Base-by-base conservation (phyloP, 164 flowering plant species). In the Magnolia changhungtana region DNA sequence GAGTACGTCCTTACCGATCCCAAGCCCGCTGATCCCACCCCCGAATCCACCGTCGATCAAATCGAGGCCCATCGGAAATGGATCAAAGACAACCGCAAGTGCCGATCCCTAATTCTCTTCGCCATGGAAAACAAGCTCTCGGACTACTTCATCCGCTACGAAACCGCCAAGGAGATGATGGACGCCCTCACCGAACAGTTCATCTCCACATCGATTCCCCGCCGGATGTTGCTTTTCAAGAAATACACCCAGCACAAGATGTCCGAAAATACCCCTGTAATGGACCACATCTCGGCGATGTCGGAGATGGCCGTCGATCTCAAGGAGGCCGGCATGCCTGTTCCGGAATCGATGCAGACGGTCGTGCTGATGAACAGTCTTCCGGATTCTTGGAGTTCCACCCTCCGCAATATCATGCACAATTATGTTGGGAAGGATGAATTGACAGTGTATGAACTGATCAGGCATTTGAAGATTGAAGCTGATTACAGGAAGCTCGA, bases 1-100 rank as follows among this genome's bases (percentile, higher is more conserved):
- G 19, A 58, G 19, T 72, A 77, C 66, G 79, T 77, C 20, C 79
- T 77, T 71, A 24, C 63, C 6, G 75, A 77, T 31, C 79, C 79
- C 1, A 77, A 64, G 49, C 76, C 76, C 61, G 20, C 74, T 13
- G 71, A 71, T 9, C 50, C 59, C 37, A 63, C 71, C 4, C 49
- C 51, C n/a, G 24, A 7, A 7, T 24, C 68, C 27, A 21, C 68
- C 1, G 0, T 2, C 7, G n/a, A n/a, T 2, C 14, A 64, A 0
- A 49, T 23, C 21, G 71, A 77, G 8, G 4, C 0, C 29, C n/a
- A 20, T 50, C 16, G 19, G 4, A 71, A 76, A 76, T 77, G 79
- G 79, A 5, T 77, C 11, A n/a, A 70, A 11, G 75, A 72, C 71
- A 24, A 74, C 21, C 19, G 3, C 18, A 45, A n/a, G 9, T 65